Percentiles rank a stretch among this genome's conserved stretches.
Evolutionary conservation across 176 grass and related monocot species (phyloP).

Genomic region (Avena sativa): DNA sequence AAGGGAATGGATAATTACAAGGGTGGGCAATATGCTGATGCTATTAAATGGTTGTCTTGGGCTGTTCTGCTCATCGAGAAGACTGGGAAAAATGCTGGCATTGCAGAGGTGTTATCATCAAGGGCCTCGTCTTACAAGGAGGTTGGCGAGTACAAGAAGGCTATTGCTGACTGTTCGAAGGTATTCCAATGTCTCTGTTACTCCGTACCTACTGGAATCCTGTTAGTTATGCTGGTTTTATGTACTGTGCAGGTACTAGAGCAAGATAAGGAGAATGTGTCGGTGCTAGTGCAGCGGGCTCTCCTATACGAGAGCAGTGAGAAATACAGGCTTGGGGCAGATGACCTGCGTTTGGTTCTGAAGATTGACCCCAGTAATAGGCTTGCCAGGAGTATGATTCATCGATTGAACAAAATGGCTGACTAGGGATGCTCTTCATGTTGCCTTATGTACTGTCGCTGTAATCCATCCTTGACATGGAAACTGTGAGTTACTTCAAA

Average conservation of each 20-base stretch:
- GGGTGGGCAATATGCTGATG: slow-evolving; percentile 92
- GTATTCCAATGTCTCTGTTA: slow-evolving; percentile 35
- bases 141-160: slow-evolving; percentile 99
- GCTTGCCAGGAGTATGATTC: slow-evolving; percentile 94
- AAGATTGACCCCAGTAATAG: slow-evolving; percentile 93
- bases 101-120: slow-evolving; percentile 85
- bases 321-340: slow-evolving; percentile 93
- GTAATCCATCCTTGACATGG: slow-evolving; percentile 40
- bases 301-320: slow-evolving; percentile 95
- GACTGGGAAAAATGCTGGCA: slow-evolving; percentile 60
- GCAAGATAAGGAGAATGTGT: slow-evolving; percentile 80
- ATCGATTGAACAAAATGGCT: slow-evolving; percentile 94
- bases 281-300: slow-evolving; percentile 83
- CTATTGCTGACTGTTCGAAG: slow-evolving; percentile 98
- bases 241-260: slow-evolving; percentile 71
- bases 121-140: slow-evolving; percentile 99
- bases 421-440: slow-evolving; percentile 65
- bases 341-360: slow-evolving; percentile 95
- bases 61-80: slow-evolving; percentile 82
- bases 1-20: slow-evolving; percentile 99
- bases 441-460: slow-evolving; percentile 43
- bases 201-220: not conserved
- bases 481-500: slow-evolving; percentile 49
- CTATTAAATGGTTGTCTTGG: slow-evolving; percentile 99
- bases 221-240: slow-evolving; percentile 26